Evolutionary conservation across 179 eudicot genomes (phyloP), one percentile per base, ranked within the genome.

Genomic region (Beta macrorhiza): DNA sequence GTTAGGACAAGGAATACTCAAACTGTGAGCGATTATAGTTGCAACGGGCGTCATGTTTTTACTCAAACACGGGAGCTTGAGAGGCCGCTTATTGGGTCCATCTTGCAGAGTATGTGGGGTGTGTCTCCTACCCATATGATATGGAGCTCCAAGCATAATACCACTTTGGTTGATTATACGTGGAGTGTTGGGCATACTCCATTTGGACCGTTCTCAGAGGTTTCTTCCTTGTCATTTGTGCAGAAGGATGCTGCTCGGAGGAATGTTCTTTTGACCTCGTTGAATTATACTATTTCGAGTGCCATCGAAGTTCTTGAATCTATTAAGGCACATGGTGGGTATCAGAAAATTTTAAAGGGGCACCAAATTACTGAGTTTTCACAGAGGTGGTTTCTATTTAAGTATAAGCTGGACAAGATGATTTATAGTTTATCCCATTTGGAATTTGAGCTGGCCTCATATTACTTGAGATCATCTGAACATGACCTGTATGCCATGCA

Each of bases 161-260:
- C 71, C 57, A 91, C 98, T 67, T 67, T 93, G 76, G 92, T 93
- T 77, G 99, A 96, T 79, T 96, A 96, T 75, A 96, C 99, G 0
- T 96, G 99, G 99, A 93, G 98, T 75, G 90, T 94, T 45, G 98
- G 98, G 61, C 97, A 92, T 12, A 96, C 99, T 42, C 99, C 99
- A 3, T 96, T 96, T 85, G 99, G 98, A n/a, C 99, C 99, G 2
- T 96, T 94, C 84, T 96, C 98, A 2, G 97, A 94, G 90, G 51
- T 90, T 20, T 87, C 91, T 13, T 89, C 96, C 1, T 82, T 96
- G 86, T 94, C 99, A 45, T 96, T 96, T 67, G 97, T 92, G 81
- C 99, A 94, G 84, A 94, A 94, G 83, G 98, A 96, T 87, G 98
- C 99, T 58, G 99, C 99, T 74, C 87, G 92, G 57, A 94, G 99